These are phyloP conservation scores for Apostasia ramifera DNA, from an alignment of 106 monocot species.

Conservation along the genomic window DNA sequence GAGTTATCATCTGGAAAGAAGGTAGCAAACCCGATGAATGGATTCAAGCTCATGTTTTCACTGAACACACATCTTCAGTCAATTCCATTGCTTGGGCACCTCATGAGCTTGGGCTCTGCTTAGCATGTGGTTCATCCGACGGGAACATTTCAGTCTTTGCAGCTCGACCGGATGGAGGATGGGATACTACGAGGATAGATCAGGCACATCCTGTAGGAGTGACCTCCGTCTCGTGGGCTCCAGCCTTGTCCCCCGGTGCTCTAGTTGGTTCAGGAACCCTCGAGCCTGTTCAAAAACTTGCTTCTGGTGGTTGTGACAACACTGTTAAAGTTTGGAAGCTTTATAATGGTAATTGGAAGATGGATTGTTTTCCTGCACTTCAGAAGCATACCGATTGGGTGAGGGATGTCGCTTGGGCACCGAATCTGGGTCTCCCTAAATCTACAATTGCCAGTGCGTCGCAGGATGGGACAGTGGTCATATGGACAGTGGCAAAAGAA, in stretches of 20 bases:
- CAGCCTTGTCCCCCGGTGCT: constrained; percentile 9
- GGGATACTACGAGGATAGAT: constrained; percentile 18
- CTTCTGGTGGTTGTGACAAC: constrained; percentile 2
- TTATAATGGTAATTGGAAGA: constrained; percentile 10
- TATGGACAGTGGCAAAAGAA: constrained; percentile 27
- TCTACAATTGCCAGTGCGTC: constrained; percentile 2
- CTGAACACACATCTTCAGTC: constrained; percentile 13
- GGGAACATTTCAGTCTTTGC: constrained; percentile 18
- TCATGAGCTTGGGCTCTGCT: constrained; percentile 17
- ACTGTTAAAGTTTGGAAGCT: constrained; percentile 4
- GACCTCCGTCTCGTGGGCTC: constrained; percentile 19
- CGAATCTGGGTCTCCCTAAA: constrained; percentile 12
- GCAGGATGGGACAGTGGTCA: constrained; percentile 16
- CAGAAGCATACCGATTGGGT: constrained; percentile 18
- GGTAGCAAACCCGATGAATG: constrained; percentile 26
- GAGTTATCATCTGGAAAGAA: constrained; percentile 31
- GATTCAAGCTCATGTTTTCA: constrained; percentile 17
- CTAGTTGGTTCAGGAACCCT: constrained; percentile 11
- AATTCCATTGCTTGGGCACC: constrained; percentile 22
- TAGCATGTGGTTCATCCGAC: constrained; percentile 18
- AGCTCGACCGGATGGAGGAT: constrained; percentile 7
- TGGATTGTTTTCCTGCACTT: constrained; percentile 19
- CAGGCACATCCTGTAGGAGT: constrained; percentile 18
- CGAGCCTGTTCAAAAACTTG: constrained; percentile 9
- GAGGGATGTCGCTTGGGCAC: constrained; percentile 14